These are phyloP conservation scores for Sutorius eximius DNA, from an alignment of 1,284 basidiomycete genomes.

Conservation along the genomic window DNA sequence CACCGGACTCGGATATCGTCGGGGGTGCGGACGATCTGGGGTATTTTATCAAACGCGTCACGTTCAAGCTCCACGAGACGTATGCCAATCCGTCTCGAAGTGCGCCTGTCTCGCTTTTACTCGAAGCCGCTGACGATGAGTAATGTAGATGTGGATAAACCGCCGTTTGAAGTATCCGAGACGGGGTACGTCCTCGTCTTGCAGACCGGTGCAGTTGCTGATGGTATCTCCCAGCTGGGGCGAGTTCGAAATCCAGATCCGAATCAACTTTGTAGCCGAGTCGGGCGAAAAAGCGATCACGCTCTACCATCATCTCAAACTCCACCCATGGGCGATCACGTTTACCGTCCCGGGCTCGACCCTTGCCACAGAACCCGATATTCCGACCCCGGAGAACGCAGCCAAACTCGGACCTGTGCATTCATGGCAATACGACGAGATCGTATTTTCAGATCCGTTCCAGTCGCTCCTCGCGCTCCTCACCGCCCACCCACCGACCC, in stretches of 20 bases:
- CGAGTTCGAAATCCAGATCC: conserved; percentile 96
- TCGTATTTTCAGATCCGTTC: conserved; percentile 95
- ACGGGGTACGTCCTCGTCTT: conserved; percentile 63
- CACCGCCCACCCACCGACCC: conserved; percentile 80
- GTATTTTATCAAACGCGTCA: conserved; percentile 92
- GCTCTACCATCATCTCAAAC: conserved; percentile 90
- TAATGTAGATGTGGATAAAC: conserved; percentile 83
- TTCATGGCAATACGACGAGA: conserved; percentile 99
- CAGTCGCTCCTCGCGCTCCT: conserved; percentile 86
- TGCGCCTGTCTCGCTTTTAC: conserved; percentile 40
- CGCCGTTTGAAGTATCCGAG: conserved; percentile 93
- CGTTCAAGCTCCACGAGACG: conserved; percentile 97
- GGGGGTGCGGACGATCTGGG: conserved; percentile 87
- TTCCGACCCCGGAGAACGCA: conserved; percentile 62
- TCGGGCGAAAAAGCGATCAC: conserved; percentile 89
- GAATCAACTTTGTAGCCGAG: conserved; percentile 90
- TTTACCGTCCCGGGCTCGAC: conserved; percentile 21
- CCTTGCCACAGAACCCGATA: conserved; percentile 52
- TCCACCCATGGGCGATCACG: conserved; percentile 85
- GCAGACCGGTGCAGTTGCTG: not conserved
- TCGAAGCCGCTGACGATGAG: not conserved
- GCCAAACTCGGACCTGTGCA: conserved; percentile 78
- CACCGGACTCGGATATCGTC: conserved; percentile 63
- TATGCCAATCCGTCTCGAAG: conserved; percentile 90
- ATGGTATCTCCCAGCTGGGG: conserved; percentile 72